Percentiles rank a stretch among this genome's conserved stretches.
Conservation (phyloP, 73 alveolate genomes). For the Paramecium sonneborni region DNA sequence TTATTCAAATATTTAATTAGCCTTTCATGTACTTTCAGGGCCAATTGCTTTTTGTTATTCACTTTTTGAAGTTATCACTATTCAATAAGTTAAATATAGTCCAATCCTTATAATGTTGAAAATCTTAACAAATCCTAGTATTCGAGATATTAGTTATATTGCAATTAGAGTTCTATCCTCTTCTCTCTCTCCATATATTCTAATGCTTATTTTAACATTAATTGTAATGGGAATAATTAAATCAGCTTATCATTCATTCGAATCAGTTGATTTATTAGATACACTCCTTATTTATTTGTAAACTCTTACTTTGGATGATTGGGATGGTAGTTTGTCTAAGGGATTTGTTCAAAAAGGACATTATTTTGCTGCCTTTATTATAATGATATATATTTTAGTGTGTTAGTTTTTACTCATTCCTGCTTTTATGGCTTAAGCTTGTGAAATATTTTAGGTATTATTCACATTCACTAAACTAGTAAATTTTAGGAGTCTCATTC, state of each 20-base stretch:
- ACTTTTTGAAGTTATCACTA: neutral
- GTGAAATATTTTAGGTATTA: conserved; percentile 46
- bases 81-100: neutral
- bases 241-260: neutral
- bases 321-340: conserved; percentile 48
- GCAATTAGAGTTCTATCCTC: neutral
- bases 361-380: neutral
- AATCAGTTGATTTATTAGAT: neutral
- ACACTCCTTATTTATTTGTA: neutral
- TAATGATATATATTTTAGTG: neutral
- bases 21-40: conserved; percentile 17
- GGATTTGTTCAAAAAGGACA: neutral
- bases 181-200: conserved; percentile 32
- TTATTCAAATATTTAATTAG: neutral
- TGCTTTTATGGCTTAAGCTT: conserved; percentile 47
- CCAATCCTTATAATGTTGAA: conserved; percentile 3
- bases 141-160: conserved; percentile 42
- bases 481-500: conserved; percentile 10
- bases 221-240: neutral
- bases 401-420: conserved; percentile 19
- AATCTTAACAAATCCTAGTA: neutral
- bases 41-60: neutral
- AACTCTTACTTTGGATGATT: conserved; percentile 35
- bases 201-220: neutral
- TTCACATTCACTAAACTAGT: neutral